These are phyloP conservation scores for Pneumocystis canis DNA, from an alignment of 1,139 yeast species.

Conservation along the genomic window DNA sequence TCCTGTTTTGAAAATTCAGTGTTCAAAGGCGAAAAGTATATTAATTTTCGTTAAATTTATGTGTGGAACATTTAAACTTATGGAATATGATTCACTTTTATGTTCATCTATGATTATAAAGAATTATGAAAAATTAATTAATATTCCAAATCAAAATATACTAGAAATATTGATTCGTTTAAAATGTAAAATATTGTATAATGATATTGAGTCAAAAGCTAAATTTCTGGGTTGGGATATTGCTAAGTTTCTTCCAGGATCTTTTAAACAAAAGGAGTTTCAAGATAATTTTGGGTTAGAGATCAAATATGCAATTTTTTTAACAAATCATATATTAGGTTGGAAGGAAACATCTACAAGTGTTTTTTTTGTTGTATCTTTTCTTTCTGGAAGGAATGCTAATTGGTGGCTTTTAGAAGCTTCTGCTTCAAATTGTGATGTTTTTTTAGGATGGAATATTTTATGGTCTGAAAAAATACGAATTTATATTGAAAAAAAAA, in stretches of 20 bases:
- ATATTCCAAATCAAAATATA: neutral
- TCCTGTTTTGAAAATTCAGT: neutral
- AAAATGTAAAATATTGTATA: conserved; percentile 3
- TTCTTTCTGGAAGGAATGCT: neutral
- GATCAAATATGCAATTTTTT: conserved; percentile 4
- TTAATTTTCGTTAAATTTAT: neutral
- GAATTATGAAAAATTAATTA: neutral
- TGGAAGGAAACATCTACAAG: conserved; percentile 6
- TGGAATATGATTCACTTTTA: neutral
- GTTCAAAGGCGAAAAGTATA: neutral
- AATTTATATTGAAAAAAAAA: neutral
- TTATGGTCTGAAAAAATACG: neutral
- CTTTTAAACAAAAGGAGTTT: conserved; percentile 7
- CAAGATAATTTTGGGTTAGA: conserved; percentile 4
- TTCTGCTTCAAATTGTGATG: neutral
- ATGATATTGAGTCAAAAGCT: conserved; percentile 5
- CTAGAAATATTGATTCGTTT: neutral
- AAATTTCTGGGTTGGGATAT: conserved; percentile 4
- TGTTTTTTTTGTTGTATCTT: conserved; percentile 8
- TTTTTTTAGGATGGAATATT: neutral
- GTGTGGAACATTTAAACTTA: neutral
- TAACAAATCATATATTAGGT: conserved; percentile 6
- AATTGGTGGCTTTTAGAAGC: neutral
- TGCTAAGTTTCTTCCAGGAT: conserved; percentile 1
- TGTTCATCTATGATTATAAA: neutral